These are phyloP conservation scores for Vigna unguiculata DNA, from an alignment of 306 rosid species.

Conservation along the genomic window DNA sequence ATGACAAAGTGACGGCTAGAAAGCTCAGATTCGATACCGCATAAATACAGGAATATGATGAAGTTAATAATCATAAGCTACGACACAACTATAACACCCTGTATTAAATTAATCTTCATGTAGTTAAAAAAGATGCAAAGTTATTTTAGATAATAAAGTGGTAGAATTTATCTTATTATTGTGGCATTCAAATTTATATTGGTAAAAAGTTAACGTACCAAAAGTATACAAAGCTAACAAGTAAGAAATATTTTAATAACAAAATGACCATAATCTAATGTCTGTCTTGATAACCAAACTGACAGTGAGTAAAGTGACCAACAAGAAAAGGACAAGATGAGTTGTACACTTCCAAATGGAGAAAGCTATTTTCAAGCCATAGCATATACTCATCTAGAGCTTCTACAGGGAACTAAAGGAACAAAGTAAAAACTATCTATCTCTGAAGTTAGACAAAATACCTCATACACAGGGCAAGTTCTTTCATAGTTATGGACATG, in stretches of 20 bases:
- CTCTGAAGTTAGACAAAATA: conserved; percentile 40
- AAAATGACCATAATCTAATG: neutral
- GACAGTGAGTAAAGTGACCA: neutral
- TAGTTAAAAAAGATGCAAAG: neutral
- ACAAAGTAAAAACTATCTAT: conserved; percentile 17
- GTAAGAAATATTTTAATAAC: neutral
- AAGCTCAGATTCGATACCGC: neutral
- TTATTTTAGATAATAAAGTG: neutral
- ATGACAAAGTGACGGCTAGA: conserved; percentile 22
- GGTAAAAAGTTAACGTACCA: neutral
- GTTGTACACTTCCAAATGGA: conserved; percentile 3
- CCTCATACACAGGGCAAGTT: conserved; percentile 93
- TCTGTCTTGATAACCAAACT: conserved; percentile 8
- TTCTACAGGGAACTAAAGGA: neutral
- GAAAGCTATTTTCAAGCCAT: conserved; percentile 20
- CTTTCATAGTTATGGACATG: conserved; percentile 97
- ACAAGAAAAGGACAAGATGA: conserved; percentile 7
- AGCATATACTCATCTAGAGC: neutral
- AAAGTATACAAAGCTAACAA: neutral
- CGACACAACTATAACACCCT: neutral
- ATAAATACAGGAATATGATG: neutral
- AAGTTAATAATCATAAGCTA: neutral
- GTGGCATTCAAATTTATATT: neutral
- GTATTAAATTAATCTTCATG: neutral
- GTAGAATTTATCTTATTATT: neutral